Conservation (phyloP, 495 filamentous ascomycete species). For the Pseudoneurospora amorphoporcata region DNA sequence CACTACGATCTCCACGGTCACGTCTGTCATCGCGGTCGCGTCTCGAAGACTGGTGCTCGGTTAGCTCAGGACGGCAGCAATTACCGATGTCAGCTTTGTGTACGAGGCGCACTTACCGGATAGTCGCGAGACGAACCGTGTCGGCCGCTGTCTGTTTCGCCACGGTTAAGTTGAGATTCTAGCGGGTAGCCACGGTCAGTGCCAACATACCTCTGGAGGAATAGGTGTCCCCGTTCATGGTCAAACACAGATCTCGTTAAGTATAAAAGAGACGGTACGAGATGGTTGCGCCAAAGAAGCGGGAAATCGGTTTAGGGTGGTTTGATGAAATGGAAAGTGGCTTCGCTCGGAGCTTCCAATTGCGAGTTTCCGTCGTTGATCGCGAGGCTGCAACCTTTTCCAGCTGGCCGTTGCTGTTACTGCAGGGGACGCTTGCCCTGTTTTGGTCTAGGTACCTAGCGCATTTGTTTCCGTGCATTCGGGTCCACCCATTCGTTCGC, state of each 20-base stretch:
- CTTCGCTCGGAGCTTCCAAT: conserved; percentile 1
- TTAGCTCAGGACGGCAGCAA: not conserved
- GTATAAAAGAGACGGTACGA: conserved; percentile 5
- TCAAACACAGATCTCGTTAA: conserved; percentile 21
- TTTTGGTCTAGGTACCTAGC: conserved; percentile 16
- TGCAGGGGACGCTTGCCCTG: conserved; percentile 2
- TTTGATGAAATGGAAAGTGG: not conserved
- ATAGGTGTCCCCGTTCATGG: conserved; percentile 84
- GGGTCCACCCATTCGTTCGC: not conserved
- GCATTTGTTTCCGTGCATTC: not conserved
- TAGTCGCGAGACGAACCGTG: conserved; percentile 61
- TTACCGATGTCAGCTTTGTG: not conserved
- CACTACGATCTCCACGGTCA: conserved; percentile 36
- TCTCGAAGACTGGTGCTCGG: conserved; percentile 14
- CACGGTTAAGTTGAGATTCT: conserved; percentile 18
- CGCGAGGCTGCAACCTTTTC: conserved; percentile 35
- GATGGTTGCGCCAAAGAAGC: conserved; percentile 1
- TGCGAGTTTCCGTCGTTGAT: not conserved
- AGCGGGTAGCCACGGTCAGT: conserved; percentile 2
- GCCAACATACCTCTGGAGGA: conserved; percentile 59
- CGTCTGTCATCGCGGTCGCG: conserved; percentile 43
- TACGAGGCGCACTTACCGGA: conserved; percentile 40
- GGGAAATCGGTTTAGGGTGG: not conserved
- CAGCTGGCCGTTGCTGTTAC: not conserved
- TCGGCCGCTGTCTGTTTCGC: conserved; percentile 48